Evolutionary conservation across 768 basidiomycete species (phyloP), one percentile per base, ranked within the genome.

Genomic region (Hortiboletus campestris): DNA sequence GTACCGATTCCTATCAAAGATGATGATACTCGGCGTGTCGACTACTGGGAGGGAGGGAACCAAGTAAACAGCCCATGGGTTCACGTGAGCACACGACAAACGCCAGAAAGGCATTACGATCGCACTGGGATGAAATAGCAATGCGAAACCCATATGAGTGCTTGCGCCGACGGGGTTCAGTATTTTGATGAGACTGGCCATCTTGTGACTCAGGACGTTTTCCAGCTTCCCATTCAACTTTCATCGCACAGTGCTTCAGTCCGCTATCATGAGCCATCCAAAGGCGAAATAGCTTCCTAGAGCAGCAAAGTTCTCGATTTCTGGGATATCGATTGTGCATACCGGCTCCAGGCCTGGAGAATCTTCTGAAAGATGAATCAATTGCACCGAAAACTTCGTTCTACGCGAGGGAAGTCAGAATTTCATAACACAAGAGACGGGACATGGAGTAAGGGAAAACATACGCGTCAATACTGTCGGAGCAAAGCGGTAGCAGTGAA

Each of bases 41-140:
- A 57, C 51, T 17, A 52, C 48, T 20, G 59, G 59, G 29, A 46
- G 38, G 14, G 54, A 52, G 11, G 59, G 55, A 14, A 57, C 44
- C 32, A 60, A 41, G 48, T 60, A 35, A 8, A 57, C 55, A 17
- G 43, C 51, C 22, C 39, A 32, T 31, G 59, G 59, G 2, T 25
- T 25, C 48, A 60, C 39, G 22, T 28, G 45, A 20, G 20, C 19
- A 29, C 55, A 57, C 19, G 50, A 31, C 28, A 57, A 60, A 35
- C 48, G 10, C 31, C 31, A 32, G 4, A 32, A 32, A 2, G 55
- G 43, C 3, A 28, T 14, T 9, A 51, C 45, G 41, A 20, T 31
- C 22, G 20, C 31, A 34, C n/a, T 12, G 20, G 14, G 20, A 13
- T n/a, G 32, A 19, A 51, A 51, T n/a, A 51, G 20, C 10, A 1